phyloP scores from a whole-genome alignment of 1,139 yeast genomes.

The Eremothecium gossypii region DNA sequence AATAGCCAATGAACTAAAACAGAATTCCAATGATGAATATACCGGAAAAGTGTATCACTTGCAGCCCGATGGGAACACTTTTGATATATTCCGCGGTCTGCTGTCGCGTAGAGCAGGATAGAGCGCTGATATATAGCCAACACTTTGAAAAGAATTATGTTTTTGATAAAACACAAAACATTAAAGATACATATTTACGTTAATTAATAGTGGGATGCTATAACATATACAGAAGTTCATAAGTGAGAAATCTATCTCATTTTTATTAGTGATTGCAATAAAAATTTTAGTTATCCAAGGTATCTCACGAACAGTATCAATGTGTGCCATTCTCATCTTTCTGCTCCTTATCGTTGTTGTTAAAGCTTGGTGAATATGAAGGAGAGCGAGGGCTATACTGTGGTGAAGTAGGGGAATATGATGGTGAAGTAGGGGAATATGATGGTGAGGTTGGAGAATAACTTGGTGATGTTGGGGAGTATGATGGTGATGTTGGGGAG shows the following conservation, averaged over 20 bases:
- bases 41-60: constrained; percentile 55
- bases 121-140: constrained; percentile 6
- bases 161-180: constrained; percentile 5
- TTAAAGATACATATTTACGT: constrained; percentile 9
- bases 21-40: constrained; percentile 31
- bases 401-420: constrained; percentile 50
- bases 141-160: no score
- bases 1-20: constrained; percentile 56
- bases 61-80: constrained; percentile 96
- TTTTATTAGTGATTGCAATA: not conserved
- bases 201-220: constrained; percentile 2
- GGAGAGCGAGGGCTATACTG: constrained; percentile 50
- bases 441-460: constrained; percentile 49
- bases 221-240: constrained; percentile 5
- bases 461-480: constrained; percentile 42
- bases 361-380: constrained; percentile 40
- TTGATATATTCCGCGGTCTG: constrained; percentile 87
- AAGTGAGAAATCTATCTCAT: constrained; percentile 5
- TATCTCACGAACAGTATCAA: not conserved
- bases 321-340: constrained; percentile 10
- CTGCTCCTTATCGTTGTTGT: constrained; percentile 8
- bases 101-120: constrained; percentile 49
- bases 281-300: no score
- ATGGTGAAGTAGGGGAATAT: constrained; percentile 52
- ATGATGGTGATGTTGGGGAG: constrained; percentile 53